Evolutionary conservation across 805 yeast species (phyloP).

Genomic region (Kazachstania martiniae): DNA sequence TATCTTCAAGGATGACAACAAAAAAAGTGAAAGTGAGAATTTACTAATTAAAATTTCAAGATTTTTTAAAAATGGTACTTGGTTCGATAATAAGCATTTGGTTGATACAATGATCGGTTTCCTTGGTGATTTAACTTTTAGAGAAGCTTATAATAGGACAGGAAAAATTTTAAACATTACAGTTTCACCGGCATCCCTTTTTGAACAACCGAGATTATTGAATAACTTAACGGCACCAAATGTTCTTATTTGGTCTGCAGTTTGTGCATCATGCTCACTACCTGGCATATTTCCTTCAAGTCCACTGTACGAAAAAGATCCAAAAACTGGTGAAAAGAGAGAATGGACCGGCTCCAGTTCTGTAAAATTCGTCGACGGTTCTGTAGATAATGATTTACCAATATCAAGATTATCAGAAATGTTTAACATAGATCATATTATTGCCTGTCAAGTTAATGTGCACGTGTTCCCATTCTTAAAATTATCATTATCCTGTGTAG

Average conservation of each 20-base stretch:
- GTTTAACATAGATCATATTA: constrained; percentile 94
- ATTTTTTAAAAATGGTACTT: constrained; percentile 72
- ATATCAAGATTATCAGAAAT: constrained; percentile 79
- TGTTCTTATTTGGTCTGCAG: constrained; percentile 74
- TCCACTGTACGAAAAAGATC: constrained; percentile 70
- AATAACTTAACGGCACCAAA: constrained; percentile 71
- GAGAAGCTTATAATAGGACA: constrained; percentile 87
- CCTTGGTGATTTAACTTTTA: constrained; percentile 81
- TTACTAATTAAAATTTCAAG: constrained; percentile 40
- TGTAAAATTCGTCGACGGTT: constrained; percentile 83
- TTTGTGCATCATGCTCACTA: constrained; percentile 83
- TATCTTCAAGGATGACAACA: constrained; percentile 48
- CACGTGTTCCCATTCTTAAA: constrained; percentile 83
- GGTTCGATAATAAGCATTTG: constrained; percentile 68
- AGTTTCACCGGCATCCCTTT: constrained; percentile 79
- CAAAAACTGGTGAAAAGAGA: constrained; percentile 54
- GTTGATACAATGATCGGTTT: constrained; percentile 62
- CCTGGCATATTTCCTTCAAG: constrained; percentile 85
- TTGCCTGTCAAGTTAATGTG: constrained; percentile 94
- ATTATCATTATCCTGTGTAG: constrained; percentile 52
- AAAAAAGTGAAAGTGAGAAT: constrained; percentile 39
- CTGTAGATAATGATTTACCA: constrained; percentile 88
- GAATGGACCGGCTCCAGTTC: constrained; percentile 69
- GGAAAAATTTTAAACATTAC: constrained; percentile 85
- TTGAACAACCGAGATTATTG: constrained; percentile 79